Evolutionary conservation across 306 rosid genomes (phyloP).

Genomic region (Dalbergia cochinchinensis): DNA sequence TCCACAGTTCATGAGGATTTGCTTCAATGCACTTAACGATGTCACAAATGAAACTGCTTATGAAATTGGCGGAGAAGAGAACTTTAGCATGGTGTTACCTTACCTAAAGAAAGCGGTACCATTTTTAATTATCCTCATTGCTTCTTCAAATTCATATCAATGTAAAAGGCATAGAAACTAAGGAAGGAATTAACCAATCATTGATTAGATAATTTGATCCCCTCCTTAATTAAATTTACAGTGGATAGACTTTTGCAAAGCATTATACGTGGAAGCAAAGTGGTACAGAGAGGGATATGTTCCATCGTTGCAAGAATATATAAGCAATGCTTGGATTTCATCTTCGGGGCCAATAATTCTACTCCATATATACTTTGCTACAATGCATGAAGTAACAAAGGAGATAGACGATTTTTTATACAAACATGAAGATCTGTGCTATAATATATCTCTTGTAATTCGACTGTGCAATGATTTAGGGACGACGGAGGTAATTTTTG

Average conservation of each 20-base stretch:
- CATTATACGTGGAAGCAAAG: slow-evolving; percentile 68
- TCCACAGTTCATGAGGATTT: slow-evolving; percentile 64
- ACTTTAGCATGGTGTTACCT: slow-evolving; percentile 47
- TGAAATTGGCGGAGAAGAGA: slow-evolving; percentile 56
- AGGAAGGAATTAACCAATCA: not conserved
- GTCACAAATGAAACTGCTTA: slow-evolving; percentile 59
- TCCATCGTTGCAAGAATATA: slow-evolving; percentile 65
- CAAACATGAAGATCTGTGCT: slow-evolving; percentile 40
- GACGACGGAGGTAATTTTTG: slow-evolving; percentile 41
- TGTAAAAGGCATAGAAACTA: not conserved
- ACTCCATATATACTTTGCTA: slow-evolving; percentile 52
- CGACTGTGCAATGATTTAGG: slow-evolving; percentile 56
- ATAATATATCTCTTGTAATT: slow-evolving; percentile 52
- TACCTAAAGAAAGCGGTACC: slow-evolving; percentile 57
- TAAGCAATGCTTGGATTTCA: slow-evolving; percentile 65
- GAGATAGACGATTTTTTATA: slow-evolving; percentile 37
- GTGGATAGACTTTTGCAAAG: slow-evolving; percentile 72
- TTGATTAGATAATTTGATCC: not conserved
- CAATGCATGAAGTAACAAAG: slow-evolving; percentile 26
- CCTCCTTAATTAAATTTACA: slow-evolving; percentile 3
- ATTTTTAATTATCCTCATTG: not conserved
- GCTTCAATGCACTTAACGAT: slow-evolving; percentile 58
- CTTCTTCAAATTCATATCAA: not conserved
- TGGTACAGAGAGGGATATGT: slow-evolving; percentile 58
- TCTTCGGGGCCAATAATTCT: slow-evolving; percentile 62